These are phyloP conservation scores for Termitomyces eurrhizus DNA, from an alignment of 768 basidiomycete genomes.

Conservation along the genomic window DNA sequence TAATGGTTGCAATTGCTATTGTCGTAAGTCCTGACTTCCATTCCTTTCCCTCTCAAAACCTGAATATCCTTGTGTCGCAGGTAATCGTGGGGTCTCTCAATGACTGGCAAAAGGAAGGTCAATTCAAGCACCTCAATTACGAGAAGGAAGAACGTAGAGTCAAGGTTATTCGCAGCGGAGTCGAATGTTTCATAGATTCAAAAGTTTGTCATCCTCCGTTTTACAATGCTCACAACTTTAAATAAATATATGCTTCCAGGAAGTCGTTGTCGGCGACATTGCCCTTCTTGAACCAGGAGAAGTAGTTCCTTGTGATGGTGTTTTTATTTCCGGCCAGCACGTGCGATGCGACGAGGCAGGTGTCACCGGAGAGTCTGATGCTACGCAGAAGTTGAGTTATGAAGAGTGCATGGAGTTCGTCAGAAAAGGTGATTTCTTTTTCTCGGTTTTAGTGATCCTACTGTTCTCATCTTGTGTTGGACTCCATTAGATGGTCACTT, in stretches of 20 bases:
- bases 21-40: conserved; percentile 45
- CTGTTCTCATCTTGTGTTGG: conserved; percentile 23
- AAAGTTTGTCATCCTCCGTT: conserved; percentile 45
- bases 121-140: conserved; percentile 89
- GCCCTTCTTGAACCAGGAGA: conserved; percentile 93
- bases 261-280: conserved; percentile 93
- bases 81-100: conserved; percentile 91
- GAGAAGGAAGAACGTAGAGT: conserved; percentile 93
- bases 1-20: conserved; percentile 70
- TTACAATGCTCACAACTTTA: conserved; percentile 10
- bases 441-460: conserved; percentile 19
- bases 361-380: no score
- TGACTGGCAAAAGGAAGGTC: conserved; percentile 98
- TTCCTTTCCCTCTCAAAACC: background rate
- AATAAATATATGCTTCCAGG: conserved; percentile 51
- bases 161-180: conserved; percentile 73
- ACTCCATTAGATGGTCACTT: conserved; percentile 20
- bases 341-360: no score
- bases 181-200: conserved; percentile 73
- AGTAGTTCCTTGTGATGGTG: conserved; percentile 93
- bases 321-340: conserved; percentile 35
- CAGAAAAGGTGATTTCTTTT: conserved; percentile 16
- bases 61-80: conserved; percentile 29
- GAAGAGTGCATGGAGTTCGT: conserved; percentile 69
- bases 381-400: no score